Evolutionary conservation across 495 filamentous ascomycete genomes (phyloP).

Genomic region (Aspergillus baeticus): DNA sequence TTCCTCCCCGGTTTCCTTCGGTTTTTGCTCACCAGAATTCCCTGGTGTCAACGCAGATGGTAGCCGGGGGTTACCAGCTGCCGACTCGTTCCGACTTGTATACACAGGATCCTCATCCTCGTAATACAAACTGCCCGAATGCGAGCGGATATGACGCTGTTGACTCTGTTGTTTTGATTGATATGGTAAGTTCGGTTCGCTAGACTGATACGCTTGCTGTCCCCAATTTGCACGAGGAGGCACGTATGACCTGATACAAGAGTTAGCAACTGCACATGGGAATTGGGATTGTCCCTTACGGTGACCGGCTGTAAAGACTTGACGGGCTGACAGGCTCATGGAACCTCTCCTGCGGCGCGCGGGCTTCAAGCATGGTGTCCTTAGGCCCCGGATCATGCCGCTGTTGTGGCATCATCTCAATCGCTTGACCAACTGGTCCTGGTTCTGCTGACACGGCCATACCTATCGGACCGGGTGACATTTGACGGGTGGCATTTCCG

Average conservation of each 20-base stretch:
- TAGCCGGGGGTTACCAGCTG: constrained; percentile 20
- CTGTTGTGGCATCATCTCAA: constrained; percentile 70
- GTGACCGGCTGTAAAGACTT: constrained; percentile 68
- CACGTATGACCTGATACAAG: constrained; percentile 54
- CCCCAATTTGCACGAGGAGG: constrained; percentile 57
- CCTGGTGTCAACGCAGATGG: constrained; percentile 39
- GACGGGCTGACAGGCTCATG: constrained; percentile 50
- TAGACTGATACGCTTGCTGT: constrained; percentile 1
- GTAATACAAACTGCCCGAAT: constrained; percentile 65
- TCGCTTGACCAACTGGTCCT: constrained; percentile 63
- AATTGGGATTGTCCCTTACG: constrained; percentile 55
- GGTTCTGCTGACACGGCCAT: constrained; percentile 52
- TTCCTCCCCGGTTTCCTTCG: constrained; percentile 58
- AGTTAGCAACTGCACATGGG: constrained; percentile 26
- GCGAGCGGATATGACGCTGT: constrained; percentile 37
- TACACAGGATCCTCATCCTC: constrained; percentile 95
- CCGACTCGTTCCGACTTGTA: constrained; percentile 44
- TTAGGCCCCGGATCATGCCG: constrained; percentile 48
- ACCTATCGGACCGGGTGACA: constrained; percentile 59
- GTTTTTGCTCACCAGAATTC: constrained; percentile 34
- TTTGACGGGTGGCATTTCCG: constrained; percentile 32
- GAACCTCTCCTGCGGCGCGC: constrained; percentile 51
- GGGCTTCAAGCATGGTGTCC: constrained; percentile 63
- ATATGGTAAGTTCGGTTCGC: constrained; percentile 11
- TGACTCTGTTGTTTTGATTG: constrained; percentile 3